These are phyloP conservation scores for Lactarius hatsudake DNA, from an alignment of 768 basidiomycete genomes.

Conservation along the genomic window DNA sequence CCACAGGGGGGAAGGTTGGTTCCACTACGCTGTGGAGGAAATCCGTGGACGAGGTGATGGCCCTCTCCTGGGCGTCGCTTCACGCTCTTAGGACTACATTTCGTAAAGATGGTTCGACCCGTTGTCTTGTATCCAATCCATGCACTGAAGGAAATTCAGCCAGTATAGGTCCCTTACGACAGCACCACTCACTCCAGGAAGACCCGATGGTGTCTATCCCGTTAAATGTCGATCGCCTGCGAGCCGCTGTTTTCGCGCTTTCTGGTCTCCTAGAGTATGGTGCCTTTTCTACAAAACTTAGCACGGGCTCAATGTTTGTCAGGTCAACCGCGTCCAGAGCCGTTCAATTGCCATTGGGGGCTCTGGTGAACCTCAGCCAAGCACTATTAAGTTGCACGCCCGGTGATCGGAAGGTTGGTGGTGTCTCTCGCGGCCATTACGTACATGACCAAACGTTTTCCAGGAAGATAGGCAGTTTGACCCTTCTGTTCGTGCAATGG, in stretches of 20 bases:
- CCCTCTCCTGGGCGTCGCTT: slow-evolving; percentile 65
- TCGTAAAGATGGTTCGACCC: slow-evolving; percentile 41
- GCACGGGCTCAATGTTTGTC: slow-evolving; percentile 21
- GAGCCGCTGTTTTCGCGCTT: slow-evolving; percentile 51
- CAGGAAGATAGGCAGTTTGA: slow-evolving; percentile 54
- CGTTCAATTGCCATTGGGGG: slow-evolving; percentile 67
- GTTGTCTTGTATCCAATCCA: background rate
- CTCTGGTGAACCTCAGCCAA: slow-evolving; percentile 50
- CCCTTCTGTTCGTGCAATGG: slow-evolving; percentile 49
- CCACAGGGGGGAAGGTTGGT: slow-evolving; percentile 78
- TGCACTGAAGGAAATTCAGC: slow-evolving; percentile 9
- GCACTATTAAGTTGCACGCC: slow-evolving; percentile 46
- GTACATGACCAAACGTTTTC: slow-evolving; percentile 16
- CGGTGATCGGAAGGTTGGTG: slow-evolving; percentile 43
- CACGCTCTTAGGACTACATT: slow-evolving; percentile 59
- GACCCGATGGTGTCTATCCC: slow-evolving; percentile 53
- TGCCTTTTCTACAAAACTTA: background rate
- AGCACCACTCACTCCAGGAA: slow-evolving; percentile 31
- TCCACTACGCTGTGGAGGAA: slow-evolving; percentile 72
- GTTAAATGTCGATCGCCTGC: slow-evolving; percentile 59
- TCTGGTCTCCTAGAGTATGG: slow-evolving; percentile 53
- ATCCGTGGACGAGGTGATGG: slow-evolving; percentile 65
- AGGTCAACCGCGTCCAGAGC: slow-evolving; percentile 60
- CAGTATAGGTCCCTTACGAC: slow-evolving; percentile 26
- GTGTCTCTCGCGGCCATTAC: slow-evolving; percentile 16